A percentile compares a stretch with the other conserved stretches of the same genome.
These are phyloP conservation scores for Coniella vitis DNA, from an alignment of 2,329 filamentous ascomycete genomes.

Conservation along the genomic window DNA sequence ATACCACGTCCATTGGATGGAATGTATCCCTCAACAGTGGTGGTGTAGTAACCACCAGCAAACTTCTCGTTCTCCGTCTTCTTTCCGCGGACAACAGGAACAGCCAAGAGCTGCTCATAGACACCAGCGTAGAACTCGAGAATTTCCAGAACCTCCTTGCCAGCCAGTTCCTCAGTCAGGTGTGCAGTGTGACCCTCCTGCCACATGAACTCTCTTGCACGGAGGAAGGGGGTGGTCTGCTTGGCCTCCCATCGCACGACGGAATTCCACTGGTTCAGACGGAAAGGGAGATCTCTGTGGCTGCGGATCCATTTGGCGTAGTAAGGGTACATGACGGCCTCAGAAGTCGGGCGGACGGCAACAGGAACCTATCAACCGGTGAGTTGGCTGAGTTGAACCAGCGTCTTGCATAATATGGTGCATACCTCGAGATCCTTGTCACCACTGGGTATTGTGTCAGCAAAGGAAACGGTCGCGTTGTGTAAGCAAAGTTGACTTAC, in stretches of 20 bases:
- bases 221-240: constrained; percentile 78
- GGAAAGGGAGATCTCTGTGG: constrained; percentile 88
- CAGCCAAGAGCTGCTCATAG: constrained; percentile 88
- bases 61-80: constrained; percentile 99
- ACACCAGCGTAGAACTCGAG: constrained; percentile 87
- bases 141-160: constrained; percentile 84
- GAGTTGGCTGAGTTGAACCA: neutral
- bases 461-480: neutral
- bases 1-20: constrained; percentile 93
- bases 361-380: constrained; percentile 44
- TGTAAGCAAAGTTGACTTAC: constrained; percentile 35
- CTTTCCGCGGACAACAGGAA: constrained; percentile 84
- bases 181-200: constrained; percentile 93
- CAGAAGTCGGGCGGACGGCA: constrained; percentile 61
- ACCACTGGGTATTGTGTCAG: constrained; percentile 49
- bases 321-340: constrained; percentile 90
- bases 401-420: neutral
- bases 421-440: constrained; percentile 74
- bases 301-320: constrained; percentile 96
- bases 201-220: constrained; percentile 94
- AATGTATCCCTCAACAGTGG: constrained; percentile 95
- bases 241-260: constrained; percentile 94
- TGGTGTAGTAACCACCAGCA: constrained; percentile 92
- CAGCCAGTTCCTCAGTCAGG: constrained; percentile 73
- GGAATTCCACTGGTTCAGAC: constrained; percentile 97